A percentile compares a stretch with the other conserved stretches of the same genome.
Conservation (phyloP, 1,284 basidiomycete genomes). For the Mycena sp. region DNA sequence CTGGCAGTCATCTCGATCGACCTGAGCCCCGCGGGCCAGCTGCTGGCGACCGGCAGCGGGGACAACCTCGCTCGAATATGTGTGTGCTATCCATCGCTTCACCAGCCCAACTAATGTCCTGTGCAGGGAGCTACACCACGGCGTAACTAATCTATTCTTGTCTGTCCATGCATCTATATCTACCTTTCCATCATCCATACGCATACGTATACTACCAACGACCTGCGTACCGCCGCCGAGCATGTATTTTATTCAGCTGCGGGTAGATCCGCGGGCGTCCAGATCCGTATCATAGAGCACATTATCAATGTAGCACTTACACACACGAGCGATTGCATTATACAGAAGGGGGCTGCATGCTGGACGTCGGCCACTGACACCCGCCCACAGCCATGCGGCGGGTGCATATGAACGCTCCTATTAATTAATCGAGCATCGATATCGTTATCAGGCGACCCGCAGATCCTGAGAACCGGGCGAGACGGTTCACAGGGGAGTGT, state of each 20-base stretch:
- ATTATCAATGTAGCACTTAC: background rate
- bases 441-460: too few species aligned
- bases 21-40: slow-evolving; percentile 69
- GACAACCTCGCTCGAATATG: slow-evolving; percentile 81
- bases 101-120: background rate
- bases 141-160: background rate
- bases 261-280: slow-evolving; percentile 4
- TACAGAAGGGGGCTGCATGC: too few species aligned
- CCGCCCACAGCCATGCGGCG: too few species aligned
- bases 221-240: background rate
- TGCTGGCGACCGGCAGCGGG: slow-evolving; percentile 81
- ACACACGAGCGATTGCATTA: too few species aligned
- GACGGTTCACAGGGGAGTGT: too few species aligned
- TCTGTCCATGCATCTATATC: background rate
- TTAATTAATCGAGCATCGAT: too few species aligned
- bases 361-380: too few species aligned
- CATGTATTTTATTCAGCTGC: background rate
- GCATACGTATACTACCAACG: background rate
- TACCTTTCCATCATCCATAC: background rate
- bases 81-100: slow-evolving; percentile 40
- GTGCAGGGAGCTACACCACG: slow-evolving; percentile 20
- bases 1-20: slow-evolving; percentile 80
- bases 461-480: too few species aligned
- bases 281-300: background rate
- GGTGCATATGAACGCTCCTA: too few species aligned